Base-by-base conservation (phyloP, 2,329 filamentous ascomycete species). In the Fusarium sp. region DNA sequence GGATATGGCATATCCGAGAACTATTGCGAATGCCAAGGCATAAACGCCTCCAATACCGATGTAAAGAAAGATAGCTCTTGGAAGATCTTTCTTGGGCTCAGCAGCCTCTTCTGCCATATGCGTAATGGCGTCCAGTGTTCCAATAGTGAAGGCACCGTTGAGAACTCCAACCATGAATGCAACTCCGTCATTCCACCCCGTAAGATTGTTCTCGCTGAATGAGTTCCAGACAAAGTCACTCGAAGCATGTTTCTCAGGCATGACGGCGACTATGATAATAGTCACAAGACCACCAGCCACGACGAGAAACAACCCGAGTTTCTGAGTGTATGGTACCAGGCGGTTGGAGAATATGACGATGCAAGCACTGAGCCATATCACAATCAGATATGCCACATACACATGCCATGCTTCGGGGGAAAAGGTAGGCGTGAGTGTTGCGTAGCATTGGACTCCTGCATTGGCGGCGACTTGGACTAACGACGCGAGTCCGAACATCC, bases 401-500 rank as follows among this genome's bases (percentile, higher is more conserved):
- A 76, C 69, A 2, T 76, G 74, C 74, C 74, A 76, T 4, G 74
- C 60, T 5, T 61, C 54, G 1, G 67, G 45, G 2, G 67, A 24
- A 6, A 70, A 75, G 7, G 22, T 30, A 1, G 53, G 34, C 0
- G 53, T 59, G 10, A 75, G 69, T 6, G 74, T 76, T 3, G 72
- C 71, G 25, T 76, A 76, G 6, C 71, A 62, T 40, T 76, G 72
- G 2, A 76, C 74, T 1, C 58, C 67, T 20, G 70, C 55, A 11
- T 76, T 76, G 12, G 74, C 74, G 1, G 70, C 61, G 3, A 76
- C 65, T 27, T 76, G 74, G 15, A 76, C 74, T 0, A 76, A 10
- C 1, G 74, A 74, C 40, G 74, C 74, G 0, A 76, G 63, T 6
- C 74, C 74, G 18, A 76, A 76, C 74, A 76, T 76, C 74, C 74